These are phyloP conservation scores for Iberis pinnata DNA, from an alignment of 345 rosid genomes.

Conservation along the genomic window DNA sequence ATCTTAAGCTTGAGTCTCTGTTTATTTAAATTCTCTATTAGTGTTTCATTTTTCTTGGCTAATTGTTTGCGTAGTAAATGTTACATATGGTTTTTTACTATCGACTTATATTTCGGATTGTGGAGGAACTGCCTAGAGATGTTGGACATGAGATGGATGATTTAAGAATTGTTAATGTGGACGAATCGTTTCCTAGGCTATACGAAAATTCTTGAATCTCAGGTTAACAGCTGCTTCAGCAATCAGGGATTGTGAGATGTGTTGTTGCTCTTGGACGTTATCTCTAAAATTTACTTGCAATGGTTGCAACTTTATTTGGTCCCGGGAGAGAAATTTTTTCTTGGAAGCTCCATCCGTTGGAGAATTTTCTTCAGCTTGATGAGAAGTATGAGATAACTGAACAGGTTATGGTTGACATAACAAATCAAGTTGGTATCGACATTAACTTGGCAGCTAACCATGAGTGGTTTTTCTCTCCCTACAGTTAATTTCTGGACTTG, in stretches of 20 bases:
- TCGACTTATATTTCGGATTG: too few relatives aligned
- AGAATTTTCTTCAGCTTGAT: slow-evolving; percentile 62
- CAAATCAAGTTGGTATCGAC: slow-evolving; percentile 80
- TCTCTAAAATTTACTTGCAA: slow-evolving; percentile 82
- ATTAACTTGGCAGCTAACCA: slow-evolving; percentile 68
- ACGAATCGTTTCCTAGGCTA: slow-evolving; percentile 69
- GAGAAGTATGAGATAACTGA: slow-evolving; percentile 73
- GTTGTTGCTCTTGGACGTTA: slow-evolving; percentile 84
- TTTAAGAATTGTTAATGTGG: slow-evolving; percentile 58
- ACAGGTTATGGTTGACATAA: slow-evolving; percentile 70
- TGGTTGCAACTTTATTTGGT: slow-evolving; percentile 70
- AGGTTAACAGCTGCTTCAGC: slow-evolving; percentile 62
- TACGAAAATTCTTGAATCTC: slow-evolving; percentile 78
- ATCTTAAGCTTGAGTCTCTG: too few relatives aligned
- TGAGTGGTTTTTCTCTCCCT: slow-evolving; percentile 81
- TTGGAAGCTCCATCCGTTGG: slow-evolving; percentile 65
- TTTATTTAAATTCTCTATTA: too few relatives aligned
- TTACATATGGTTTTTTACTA: too few relatives aligned
- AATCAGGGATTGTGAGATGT: slow-evolving; percentile 66
- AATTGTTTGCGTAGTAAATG: too few relatives aligned
- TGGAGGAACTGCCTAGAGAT: too few relatives aligned
- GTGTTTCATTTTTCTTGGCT: too few relatives aligned
- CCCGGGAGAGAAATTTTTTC: slow-evolving; percentile 73
- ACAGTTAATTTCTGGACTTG: slow-evolving; percentile 79
- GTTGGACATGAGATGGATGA: slow-evolving; percentile 71